Evolutionary conservation across 805 yeast genomes (phyloP).

Genomic region (Hanseniaspora occidentalis): DNA sequence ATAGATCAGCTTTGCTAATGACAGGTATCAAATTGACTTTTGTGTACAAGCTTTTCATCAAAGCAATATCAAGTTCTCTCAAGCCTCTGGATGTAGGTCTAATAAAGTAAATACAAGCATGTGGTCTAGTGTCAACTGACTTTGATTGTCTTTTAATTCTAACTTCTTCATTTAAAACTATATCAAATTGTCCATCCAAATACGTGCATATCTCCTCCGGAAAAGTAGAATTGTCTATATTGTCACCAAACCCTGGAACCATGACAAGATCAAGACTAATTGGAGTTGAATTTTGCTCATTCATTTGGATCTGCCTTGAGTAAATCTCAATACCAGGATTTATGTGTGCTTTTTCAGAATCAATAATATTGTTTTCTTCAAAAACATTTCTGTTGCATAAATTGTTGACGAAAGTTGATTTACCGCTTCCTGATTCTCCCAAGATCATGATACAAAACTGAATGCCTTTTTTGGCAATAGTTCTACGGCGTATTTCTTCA

Average conservation of each 20-base stretch:
- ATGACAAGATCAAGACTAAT: constrained; percentile 48
- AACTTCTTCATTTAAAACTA: constrained; percentile 60
- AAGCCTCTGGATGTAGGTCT: constrained; percentile 42
- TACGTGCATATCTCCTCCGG: constrained; percentile 40
- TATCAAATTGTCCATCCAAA: constrained; percentile 60
- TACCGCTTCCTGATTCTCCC: constrained; percentile 67
- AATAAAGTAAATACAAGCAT: constrained; percentile 66
- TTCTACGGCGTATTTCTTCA: constrained; percentile 39
- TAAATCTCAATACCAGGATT: constrained; percentile 31
- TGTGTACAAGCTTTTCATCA: constrained; percentile 56
- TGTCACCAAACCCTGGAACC: constrained; percentile 68
- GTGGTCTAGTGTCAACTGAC: constrained; percentile 62
- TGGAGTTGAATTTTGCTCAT: constrained; percentile 42
- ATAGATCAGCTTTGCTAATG: constrained; percentile 66
- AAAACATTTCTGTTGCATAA: constrained; percentile 41
- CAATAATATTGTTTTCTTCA: constrained; percentile 13
- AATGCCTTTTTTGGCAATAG: constrained; percentile 48
- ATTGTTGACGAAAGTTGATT: constrained; percentile 59
- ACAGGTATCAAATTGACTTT: constrained; percentile 79
- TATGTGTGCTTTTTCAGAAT: constrained; percentile 24
- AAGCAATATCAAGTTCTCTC: constrained; percentile 41
- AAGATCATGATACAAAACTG: constrained; percentile 56
- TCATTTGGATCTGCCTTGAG: constrained; percentile 39
- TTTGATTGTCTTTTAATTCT: constrained; percentile 63
- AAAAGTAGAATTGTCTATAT: constrained; percentile 47